These are phyloP conservation scores for Ocimum tenuiflorum DNA, from an alignment of 257 asterid species.

Conservation along the genomic window DNA sequence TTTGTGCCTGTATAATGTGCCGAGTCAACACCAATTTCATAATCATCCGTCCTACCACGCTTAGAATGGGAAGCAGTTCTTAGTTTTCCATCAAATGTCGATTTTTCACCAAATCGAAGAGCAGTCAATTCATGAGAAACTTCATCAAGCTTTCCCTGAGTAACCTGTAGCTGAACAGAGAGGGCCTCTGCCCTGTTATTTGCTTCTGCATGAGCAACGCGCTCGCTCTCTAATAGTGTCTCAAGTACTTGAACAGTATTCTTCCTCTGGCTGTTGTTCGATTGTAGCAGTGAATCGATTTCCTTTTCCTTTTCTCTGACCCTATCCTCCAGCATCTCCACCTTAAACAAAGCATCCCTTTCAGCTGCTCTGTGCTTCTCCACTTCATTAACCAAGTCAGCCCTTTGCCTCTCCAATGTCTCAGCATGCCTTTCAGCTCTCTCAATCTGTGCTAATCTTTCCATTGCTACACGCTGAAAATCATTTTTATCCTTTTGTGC, in stretches of 20 bases:
- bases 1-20: constrained; percentile 48
- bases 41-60: constrained; percentile 71
- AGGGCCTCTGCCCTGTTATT: constrained; percentile 76
- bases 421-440: constrained; percentile 67
- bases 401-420: constrained; percentile 57
- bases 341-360: constrained; percentile 60
- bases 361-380: constrained; percentile 55
- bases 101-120: constrained; percentile 54
- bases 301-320: constrained; percentile 74
- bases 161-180: constrained; percentile 74
- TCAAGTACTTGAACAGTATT: constrained; percentile 70
- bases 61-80: constrained; percentile 66
- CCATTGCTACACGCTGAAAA: constrained; percentile 69
- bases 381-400: constrained; percentile 48
- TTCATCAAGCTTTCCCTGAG: constrained; percentile 67
- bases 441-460: constrained; percentile 73
- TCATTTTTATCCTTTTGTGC: constrained; percentile 77
- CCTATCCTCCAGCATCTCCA: constrained; percentile 55
- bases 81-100: constrained; percentile 50
- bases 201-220: constrained; percentile 81
- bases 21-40: constrained; percentile 68
- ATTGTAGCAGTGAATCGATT: constrained; percentile 56
- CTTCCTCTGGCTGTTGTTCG: constrained; percentile 68
- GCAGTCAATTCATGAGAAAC: constrained; percentile 72
- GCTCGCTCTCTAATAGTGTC: constrained; percentile 64